phyloP scores from a whole-genome alignment of 441 rosid genomes.

The Cnidoscolus chayamansa region DNA sequence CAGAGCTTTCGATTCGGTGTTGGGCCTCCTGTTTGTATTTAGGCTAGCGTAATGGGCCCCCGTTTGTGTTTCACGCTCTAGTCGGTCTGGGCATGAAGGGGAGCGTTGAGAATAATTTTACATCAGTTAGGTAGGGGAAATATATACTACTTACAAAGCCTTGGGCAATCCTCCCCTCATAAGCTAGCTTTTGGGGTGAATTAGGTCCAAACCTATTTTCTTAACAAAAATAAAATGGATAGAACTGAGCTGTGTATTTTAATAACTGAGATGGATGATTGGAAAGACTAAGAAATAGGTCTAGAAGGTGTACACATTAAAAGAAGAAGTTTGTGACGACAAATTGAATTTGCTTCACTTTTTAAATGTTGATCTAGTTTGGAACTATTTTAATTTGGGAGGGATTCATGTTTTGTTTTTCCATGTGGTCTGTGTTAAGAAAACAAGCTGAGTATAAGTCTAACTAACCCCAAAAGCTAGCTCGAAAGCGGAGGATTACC shows the following conservation, averaged over 20 bases:
- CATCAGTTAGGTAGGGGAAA: too few relatives aligned
- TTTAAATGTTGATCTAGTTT: not conserved
- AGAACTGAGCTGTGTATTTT: not conserved
- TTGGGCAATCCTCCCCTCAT: too few relatives aligned
- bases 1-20: too few relatives aligned
- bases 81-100: too few relatives aligned
- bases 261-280: constrained; percentile 1
- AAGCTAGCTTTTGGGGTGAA: too few relatives aligned
- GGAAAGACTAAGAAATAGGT: not conserved
- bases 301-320: not conserved
- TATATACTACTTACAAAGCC: too few relatives aligned
- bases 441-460: too few relatives aligned
- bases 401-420: not conserved
- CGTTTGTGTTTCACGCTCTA: too few relatives aligned
- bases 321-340: not conserved
- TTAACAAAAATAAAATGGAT: not conserved
- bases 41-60: too few relatives aligned
- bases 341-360: constrained; percentile 4
- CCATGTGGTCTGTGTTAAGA: not conserved
- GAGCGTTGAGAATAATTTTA: too few relatives aligned
- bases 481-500: not conserved
- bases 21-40: not conserved
- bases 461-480: not conserved
- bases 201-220: too few relatives aligned
- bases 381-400: not conserved